Base-by-base conservation (phyloP, 2,329 filamentous ascomycete species). In the Harringtonia aguacate region DNA sequence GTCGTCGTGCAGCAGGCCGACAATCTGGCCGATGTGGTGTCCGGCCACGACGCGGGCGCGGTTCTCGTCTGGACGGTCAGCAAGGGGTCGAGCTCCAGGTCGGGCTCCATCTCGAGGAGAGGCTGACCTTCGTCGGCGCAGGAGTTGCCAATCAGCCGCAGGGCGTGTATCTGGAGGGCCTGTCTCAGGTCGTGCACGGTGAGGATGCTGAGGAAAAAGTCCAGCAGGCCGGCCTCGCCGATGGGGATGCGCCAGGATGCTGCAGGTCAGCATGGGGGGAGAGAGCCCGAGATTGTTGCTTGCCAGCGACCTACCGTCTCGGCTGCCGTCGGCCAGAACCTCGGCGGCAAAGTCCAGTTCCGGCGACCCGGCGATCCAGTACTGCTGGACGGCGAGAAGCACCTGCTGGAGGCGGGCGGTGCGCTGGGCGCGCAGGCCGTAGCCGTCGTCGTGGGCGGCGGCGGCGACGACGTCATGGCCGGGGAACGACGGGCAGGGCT, bases 121-220 rank as follows among this genome's bases (percentile, higher is more conserved):
- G 5, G 30, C 31, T 14, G 56, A 72, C 72, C 68, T 50, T 72
- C 74, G 50, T 81, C 77, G 18, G 77, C 78, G 49, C 75, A 80
- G 10, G 73, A 73, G 55, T 82, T 82, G 14, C 77, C 78, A 15
- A 77, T 64, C 18, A 80, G 57, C 21, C 78, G 72, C 15, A 81
- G 61, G 8, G 69, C 59, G 44, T 81, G 77, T 8, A 74, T 62
- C 36, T 67, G 66, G n/a, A 79, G 60, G 1, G 62, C 54, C 28
- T 65, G 61, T 10, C 59, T 58, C 30, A 71, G 49, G 2, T 56
- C 59, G 4, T 65, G 57, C 1, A 56, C 54, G 6, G 60, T 58
- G 9, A 78, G 55, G 13, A 75, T 52, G 12, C 61, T 57, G 15
- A 79, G 62, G 52, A 77, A 76, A 58, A 78, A 75, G 18, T 69